Conservation (phyloP, 139 green algal genomes). For the Nannochloris sp. region DNA sequence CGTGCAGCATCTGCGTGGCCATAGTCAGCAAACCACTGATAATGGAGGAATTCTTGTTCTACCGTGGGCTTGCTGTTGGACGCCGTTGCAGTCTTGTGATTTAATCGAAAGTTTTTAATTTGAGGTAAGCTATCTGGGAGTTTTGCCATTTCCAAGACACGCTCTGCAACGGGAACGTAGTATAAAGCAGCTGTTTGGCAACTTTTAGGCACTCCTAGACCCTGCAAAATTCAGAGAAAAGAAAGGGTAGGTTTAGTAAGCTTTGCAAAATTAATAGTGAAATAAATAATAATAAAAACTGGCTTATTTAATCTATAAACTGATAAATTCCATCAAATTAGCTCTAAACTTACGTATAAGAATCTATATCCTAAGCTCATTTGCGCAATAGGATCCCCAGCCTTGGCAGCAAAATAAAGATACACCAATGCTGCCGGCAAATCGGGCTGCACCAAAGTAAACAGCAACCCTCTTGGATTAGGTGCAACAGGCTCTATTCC, state of each 20-base stretch:
- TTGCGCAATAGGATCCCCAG: constrained; percentile 52
- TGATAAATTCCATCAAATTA: no score
- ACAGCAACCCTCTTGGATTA: constrained; percentile 3
- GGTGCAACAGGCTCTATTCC: constrained; percentile 43
- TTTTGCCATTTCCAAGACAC: constrained; percentile 25
- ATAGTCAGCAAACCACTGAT: constrained; percentile 81
- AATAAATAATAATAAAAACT: background rate
- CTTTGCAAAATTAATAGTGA: background rate
- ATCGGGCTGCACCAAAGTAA: constrained; percentile 28
- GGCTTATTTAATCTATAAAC: no score
- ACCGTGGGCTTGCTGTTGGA: constrained; percentile 1
- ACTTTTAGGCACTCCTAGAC: constrained; percentile 67
- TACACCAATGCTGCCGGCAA: constrained; percentile 55
- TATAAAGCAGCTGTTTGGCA: constrained; percentile 75
- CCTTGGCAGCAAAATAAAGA: constrained; percentile 71
- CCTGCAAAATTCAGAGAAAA: constrained; percentile 47
- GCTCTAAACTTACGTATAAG: constrained; percentile 1
- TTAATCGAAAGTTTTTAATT: background rate
- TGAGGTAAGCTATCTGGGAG: constrained; percentile 15
- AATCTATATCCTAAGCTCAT: constrained; percentile 75
- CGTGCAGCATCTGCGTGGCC: constrained; percentile 79
- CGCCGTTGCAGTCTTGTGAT: background rate
- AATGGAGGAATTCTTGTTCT: constrained; percentile 54
- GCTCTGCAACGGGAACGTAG: constrained; percentile 71
- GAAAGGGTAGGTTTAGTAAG: no score